Base-by-base conservation (phyloP, 139 green algal species). In the Yamagishiella unicocca region DNA sequence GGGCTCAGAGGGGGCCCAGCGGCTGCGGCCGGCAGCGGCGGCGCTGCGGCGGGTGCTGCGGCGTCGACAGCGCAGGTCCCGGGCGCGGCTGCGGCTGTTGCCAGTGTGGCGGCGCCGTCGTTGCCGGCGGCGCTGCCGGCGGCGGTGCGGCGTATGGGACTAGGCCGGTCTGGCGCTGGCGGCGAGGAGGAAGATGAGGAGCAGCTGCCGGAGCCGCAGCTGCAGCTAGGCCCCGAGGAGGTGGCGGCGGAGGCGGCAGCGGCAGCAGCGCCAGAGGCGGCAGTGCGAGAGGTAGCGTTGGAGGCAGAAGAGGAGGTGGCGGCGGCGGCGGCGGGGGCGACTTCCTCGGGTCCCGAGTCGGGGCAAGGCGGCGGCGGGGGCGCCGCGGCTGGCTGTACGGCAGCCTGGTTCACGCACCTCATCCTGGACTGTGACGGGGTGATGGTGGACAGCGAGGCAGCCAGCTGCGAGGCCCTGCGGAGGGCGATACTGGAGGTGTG, bases 391-490 rank as follows among this genome's bases (percentile, higher is more conserved):
- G 25, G 66, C 10, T 55, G 38, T 31, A n/a, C 43, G 1, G 38
- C 80, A 14, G 66, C 61, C 40, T 80, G 66, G 80, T 95, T 95
- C 83, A 90, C 64, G 10, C 87, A 94, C 79, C 80, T 98, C 1
- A 83, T 98, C 8, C 87, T 98, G 35, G 95, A 98, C 68, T 97
- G 95, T 80, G 95, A 98, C 80, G 95, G 95, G 0, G 95, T 97
- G 67, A 73, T 97, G 75, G 95, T 97, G 77, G 94, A 98, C 87
- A 93, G 76, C 2, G 95, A 97, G 87, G 87, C 87, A 0, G 77
- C 90, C 21, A 94, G 89, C 61, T 98, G 95, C 87, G 94, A 96
- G 86, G 83, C 95, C 14, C 90, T 98, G 61, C 64, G 92, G 42
- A 82, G 66, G 25, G 90, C 92, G 5, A 93, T 98, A 2, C 76